A percentile compares a stretch with the other conserved stretches of the same genome.
phyloP scores from a whole-genome alignment of 345 rosid genomes.

The Syzygium oleosum region DNA sequence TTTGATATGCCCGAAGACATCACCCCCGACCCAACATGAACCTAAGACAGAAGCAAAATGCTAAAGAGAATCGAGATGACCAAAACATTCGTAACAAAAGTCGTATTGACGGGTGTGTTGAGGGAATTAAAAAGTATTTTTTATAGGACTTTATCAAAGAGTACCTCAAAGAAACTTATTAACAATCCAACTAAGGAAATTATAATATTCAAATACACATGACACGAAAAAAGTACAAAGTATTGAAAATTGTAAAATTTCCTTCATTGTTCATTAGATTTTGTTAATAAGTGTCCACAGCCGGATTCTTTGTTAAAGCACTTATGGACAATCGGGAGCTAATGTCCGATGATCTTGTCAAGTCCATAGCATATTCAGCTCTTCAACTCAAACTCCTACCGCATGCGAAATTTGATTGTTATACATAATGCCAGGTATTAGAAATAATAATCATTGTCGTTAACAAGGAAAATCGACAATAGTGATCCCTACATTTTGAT shows the following conservation, averaged over 20 bases:
- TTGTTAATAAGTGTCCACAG: too few relatives aligned
- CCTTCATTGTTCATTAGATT: not conserved
- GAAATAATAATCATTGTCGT: not conserved
- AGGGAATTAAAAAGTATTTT: not conserved
- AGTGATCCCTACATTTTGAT: not conserved
- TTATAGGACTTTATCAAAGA: not conserved
- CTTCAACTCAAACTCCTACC: not conserved
- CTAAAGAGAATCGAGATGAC: not conserved
- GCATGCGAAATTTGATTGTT: not conserved
- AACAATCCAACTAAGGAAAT: not conserved
- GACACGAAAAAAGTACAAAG: not conserved
- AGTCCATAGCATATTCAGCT: not conserved
- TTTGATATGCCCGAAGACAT: not conserved
- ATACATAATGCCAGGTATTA: not conserved
- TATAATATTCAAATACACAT: not conserved
- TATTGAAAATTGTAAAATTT: not conserved
- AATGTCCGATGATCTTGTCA: not conserved
- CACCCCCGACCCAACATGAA: not conserved
- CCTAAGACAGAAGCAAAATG: not conserved
- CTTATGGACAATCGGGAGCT: not conserved
- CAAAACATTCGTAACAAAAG: not conserved
- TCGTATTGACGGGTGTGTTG: not conserved
- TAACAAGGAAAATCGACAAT: not conserved
- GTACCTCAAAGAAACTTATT: not conserved
- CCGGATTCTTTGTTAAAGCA: not conserved